phyloP scores from a whole-genome alignment of 208 protist genomes.

The Wallacemonas sp. region DNA sequence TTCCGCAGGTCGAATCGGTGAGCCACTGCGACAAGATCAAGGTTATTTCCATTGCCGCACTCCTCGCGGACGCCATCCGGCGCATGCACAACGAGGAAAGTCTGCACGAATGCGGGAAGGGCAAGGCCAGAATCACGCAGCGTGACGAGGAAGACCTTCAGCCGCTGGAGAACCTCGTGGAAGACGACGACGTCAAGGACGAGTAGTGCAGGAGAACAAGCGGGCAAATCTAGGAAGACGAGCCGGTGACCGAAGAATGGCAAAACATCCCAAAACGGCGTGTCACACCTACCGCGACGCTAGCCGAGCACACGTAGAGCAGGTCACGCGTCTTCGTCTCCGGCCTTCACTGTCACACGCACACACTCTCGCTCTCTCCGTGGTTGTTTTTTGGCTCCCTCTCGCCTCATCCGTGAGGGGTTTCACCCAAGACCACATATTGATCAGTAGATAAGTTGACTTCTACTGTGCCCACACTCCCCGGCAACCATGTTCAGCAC shows the following conservation, averaged over 20 bases:
- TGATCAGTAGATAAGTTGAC: conserved; percentile 1
- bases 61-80: conserved; percentile 87
- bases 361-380: no score
- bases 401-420: no score
- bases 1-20: conserved; percentile 71
- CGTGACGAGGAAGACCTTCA: conserved; percentile 67
- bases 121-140: conserved; percentile 26
- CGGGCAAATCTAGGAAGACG: conserved; percentile 2
- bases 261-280: not conserved
- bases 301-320: no score
- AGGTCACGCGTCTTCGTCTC: no score
- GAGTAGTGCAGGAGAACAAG: not conserved
- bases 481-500: no score
- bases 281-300: no score
- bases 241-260: conserved; percentile 10
- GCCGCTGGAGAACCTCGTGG: conserved; percentile 75
- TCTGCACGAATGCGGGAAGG: conserved; percentile 51
- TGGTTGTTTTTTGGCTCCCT: not conserved
- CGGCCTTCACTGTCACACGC: no score
- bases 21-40: conserved; percentile 80
- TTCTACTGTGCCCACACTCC: no score
- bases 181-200: conserved; percentile 44
- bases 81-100: conserved; percentile 87
- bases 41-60: conserved; percentile 83
- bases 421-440: no score